phyloP scores from a whole-genome alignment of 257 asterid species.

The Nicotiana tomentosiformis region DNA sequence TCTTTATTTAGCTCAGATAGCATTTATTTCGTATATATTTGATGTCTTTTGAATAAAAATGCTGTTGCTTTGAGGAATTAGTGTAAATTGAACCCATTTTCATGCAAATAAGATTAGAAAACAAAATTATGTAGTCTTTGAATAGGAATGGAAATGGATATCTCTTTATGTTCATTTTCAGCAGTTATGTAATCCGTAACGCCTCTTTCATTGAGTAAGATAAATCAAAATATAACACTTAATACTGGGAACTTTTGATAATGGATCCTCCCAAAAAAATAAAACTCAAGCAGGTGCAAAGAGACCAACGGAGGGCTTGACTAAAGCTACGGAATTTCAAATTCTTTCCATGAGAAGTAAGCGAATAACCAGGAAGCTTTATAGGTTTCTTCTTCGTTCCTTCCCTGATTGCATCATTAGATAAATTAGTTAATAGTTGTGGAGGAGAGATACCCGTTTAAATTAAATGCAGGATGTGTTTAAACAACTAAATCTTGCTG shows the following conservation, averaged over 20 bases:
- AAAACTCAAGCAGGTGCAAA: background rate
- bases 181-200: background rate
- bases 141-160: background rate
- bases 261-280: background rate
- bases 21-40: background rate
- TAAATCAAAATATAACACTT: background rate
- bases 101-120: background rate
- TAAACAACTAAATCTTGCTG: background rate
- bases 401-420: background rate
- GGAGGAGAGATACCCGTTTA: background rate
- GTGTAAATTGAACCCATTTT: background rate
- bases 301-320: background rate
- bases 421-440: background rate
- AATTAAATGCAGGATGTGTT: background rate
- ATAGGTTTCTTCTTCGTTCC: background rate
- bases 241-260: background rate
- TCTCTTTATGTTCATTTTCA: background rate
- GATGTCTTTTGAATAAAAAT: background rate
- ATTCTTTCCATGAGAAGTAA: background rate
- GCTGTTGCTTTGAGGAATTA: background rate
- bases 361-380: background rate
- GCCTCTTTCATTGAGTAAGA: background rate
- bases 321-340: background rate
- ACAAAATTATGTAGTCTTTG: background rate
- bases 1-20: background rate